These are phyloP conservation scores for Artemisia tridentata DNA, from an alignment of 129 eudicot species.

Conservation along the genomic window DNA sequence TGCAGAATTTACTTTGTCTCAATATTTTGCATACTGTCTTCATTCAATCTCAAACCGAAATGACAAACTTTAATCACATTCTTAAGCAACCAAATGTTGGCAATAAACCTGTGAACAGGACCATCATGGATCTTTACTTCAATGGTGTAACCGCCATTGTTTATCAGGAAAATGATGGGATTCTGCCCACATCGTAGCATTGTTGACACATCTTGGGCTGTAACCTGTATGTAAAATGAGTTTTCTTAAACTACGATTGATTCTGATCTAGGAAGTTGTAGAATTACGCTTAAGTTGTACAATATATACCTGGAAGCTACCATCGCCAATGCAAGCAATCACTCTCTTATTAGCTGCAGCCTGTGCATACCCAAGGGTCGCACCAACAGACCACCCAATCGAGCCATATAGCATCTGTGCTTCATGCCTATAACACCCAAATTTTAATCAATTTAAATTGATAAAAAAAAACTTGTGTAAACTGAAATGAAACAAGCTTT, in stretches of 20 bases:
- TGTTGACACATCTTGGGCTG: slow-evolving; percentile 11
- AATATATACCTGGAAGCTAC: slow-evolving; percentile 4
- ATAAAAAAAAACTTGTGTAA: neutral
- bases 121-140: neutral
- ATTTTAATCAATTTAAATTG: neutral
- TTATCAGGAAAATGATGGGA: neutral
- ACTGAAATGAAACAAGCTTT: neutral
- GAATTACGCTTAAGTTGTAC: neutral
- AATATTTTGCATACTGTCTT: too few species aligned
- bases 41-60: too few species aligned
- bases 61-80: too few species aligned
- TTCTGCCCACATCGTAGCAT: neutral
- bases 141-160: slow-evolving; percentile 2
- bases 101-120: neutral
- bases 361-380: slow-evolving; percentile 6
- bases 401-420: neutral
- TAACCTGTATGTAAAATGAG: neutral
- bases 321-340: neutral
- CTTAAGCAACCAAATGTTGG: too few species aligned
- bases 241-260: neutral
- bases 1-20: too few species aligned
- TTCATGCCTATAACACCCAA: neutral
- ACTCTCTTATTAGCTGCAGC: slow-evolving; percentile 2
- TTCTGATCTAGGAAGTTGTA: neutral
- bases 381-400: slow-evolving; percentile 12